Evolutionary conservation across 768 basidiomycete genomes (phyloP).

Genomic region (Lentinus brumalis): DNA sequence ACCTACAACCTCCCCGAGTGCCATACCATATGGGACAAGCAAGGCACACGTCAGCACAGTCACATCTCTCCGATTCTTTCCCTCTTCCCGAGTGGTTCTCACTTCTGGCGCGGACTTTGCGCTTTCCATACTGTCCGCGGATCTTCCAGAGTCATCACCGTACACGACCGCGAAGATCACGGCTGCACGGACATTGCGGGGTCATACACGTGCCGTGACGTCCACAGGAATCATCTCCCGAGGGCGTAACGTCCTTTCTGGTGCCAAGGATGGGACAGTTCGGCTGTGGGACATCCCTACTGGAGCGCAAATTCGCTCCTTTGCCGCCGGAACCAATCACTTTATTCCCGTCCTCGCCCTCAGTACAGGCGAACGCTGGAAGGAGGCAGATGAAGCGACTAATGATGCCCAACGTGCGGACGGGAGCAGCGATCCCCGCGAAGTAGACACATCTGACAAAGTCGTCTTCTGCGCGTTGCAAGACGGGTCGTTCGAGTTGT

Average conservation of each 20-base stretch:
- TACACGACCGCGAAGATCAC: conserved; percentile 33
- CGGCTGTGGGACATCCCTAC: conserved; percentile 73
- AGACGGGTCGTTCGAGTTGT: conserved; percentile 54
- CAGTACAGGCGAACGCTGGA: conserved; percentile 43
- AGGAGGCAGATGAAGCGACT: conserved; percentile 27
- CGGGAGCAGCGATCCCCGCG: conserved; percentile 29
- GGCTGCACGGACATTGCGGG: conserved; percentile 63
- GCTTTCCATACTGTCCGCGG: conserved; percentile 65
- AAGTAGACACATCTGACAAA: conserved; percentile 51
- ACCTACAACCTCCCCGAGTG: conserved; percentile 33
- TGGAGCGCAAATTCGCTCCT: conserved; percentile 47
- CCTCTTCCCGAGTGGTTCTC: conserved; percentile 71
- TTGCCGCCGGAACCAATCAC: conserved; percentile 37
- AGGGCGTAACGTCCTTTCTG: conserved; percentile 68
- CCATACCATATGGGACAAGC: conserved; percentile 31
- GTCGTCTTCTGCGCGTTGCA: conserved; percentile 56
- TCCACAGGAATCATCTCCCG: conserved; percentile 62
- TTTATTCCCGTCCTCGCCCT: conserved; percentile 48
- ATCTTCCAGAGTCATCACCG: conserved; percentile 34
- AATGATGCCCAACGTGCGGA: conserved; percentile 8
- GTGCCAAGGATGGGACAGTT: conserved; percentile 67
- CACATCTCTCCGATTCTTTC: conserved; percentile 65
- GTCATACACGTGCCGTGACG: conserved; percentile 68
- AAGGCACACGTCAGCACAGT: conserved; percentile 54
- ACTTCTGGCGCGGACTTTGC: conserved; percentile 70